These are phyloP conservation scores for Boletus vermiculosoides DNA, from an alignment of 768 basidiomycete species.

Conservation along the genomic window DNA sequence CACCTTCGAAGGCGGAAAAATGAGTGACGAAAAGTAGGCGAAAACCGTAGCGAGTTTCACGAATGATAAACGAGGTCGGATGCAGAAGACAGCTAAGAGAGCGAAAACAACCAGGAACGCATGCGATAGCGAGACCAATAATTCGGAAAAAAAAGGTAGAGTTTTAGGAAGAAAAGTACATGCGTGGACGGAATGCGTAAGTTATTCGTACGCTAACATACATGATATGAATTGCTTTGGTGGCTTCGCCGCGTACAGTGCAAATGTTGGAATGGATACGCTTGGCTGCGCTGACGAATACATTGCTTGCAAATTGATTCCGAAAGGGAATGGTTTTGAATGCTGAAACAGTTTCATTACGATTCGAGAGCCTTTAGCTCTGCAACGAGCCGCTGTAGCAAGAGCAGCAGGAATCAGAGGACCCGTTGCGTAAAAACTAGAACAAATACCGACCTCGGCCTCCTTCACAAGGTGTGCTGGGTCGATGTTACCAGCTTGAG, in stretches of 20 bases:
- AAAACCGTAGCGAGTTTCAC: constrained; percentile 8
- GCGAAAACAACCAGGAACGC: constrained; percentile 25
- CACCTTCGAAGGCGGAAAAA: background rate
- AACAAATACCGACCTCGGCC: constrained; percentile 48
- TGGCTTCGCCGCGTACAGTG: constrained; percentile 30
- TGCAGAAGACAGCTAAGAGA: constrained; percentile 24
- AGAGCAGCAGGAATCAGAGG: constrained; percentile 2
- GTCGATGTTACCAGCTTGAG: constrained; percentile 41
- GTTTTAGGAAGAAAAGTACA: constrained; percentile 29
- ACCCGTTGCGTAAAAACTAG: background rate
- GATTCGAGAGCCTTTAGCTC: constrained; percentile 55
- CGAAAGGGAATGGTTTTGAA: constrained; percentile 3
- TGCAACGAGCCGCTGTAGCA: constrained; percentile 55
- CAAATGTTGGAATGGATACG: constrained; percentile 22
- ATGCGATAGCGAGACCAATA: constrained; percentile 18
- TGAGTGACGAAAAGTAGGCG: constrained; percentile 5
- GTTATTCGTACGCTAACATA: constrained; percentile 32
- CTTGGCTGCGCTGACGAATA: constrained; percentile 26
- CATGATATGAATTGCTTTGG: constrained; percentile 25
- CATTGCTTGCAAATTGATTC: constrained; percentile 25
- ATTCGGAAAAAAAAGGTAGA: constrained; percentile 3
- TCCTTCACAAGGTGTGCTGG: constrained; percentile 49
- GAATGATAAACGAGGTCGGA: constrained; percentile 10
- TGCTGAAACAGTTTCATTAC: constrained; percentile 16
- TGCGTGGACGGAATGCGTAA: constrained; percentile 15